Percentiles rank a stretch among this genome's conserved stretches.
Evolutionary conservation across 768 basidiomycete species (phyloP).

Genomic region (Serendipita vermifera): DNA sequence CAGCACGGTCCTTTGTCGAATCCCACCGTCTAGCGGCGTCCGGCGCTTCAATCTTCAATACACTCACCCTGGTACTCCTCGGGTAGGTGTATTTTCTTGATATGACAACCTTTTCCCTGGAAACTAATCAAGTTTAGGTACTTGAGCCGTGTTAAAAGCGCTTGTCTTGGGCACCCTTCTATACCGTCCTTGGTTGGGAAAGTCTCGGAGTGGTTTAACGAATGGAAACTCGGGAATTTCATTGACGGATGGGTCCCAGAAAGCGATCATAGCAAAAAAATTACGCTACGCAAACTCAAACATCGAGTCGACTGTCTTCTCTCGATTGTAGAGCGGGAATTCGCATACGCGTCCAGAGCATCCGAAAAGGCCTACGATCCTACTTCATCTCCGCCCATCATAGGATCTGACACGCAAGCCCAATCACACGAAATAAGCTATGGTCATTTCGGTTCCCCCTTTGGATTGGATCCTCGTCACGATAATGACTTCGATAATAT

Average conservation of each 20-base stretch:
- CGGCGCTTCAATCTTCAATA: slow-evolving; percentile 32
- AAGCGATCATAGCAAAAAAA: slow-evolving; percentile 19
- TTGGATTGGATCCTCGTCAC: slow-evolving; percentile 47
- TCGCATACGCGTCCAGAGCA: no score
- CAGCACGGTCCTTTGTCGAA: slow-evolving; percentile 25
- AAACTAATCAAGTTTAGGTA: slow-evolving; percentile 28
- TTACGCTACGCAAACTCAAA: slow-evolving; percentile 29
- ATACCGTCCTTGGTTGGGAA: slow-evolving; percentile 31
- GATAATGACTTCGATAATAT: slow-evolving; percentile 55
- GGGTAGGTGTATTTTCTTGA: slow-evolving; percentile 36
- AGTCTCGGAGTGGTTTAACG: slow-evolving; percentile 33
- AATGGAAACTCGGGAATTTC: slow-evolving; percentile 34
- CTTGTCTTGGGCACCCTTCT: slow-evolving; percentile 33
- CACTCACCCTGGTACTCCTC: slow-evolving; percentile 35
- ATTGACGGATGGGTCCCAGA: slow-evolving; percentile 36
- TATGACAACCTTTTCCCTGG: background rate
- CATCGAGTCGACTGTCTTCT: slow-evolving; percentile 23
- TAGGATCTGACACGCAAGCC: no score
- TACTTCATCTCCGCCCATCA: no score
- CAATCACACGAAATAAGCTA: slow-evolving; percentile 31
- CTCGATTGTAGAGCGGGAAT: slow-evolving; percentile 43
- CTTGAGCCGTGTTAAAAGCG: slow-evolving; percentile 46
- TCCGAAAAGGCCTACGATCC: no score
- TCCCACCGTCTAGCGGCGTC: slow-evolving; percentile 19
- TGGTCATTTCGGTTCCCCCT: slow-evolving; percentile 42